A percentile compares a stretch with the other conserved stretches of the same genome.
These are phyloP conservation scores for Oxytropis ochrocephala DNA, from an alignment of 306 rosid species.

Conservation along the genomic window DNA sequence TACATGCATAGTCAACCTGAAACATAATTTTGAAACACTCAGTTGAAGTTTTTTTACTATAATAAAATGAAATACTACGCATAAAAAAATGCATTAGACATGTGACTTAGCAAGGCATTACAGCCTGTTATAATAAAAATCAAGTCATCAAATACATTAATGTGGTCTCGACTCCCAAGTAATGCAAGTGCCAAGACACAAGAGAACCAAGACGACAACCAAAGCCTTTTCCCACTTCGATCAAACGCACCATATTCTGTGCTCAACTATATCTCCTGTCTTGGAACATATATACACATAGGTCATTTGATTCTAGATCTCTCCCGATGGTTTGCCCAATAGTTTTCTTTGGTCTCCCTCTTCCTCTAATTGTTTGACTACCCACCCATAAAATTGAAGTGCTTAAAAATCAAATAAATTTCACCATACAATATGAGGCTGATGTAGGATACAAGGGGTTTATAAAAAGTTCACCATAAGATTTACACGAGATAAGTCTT, in stretches of 20 bases:
- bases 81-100: not conserved
- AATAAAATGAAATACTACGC: not conserved
- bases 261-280: no score
- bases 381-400: not conserved
- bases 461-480: not conserved
- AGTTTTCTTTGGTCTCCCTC: not conserved
- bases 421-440: not conserved
- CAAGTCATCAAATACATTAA: constrained; percentile 11
- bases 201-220: not conserved
- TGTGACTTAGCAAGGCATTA: not conserved
- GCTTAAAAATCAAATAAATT: not conserved
- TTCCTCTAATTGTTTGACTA: not conserved
- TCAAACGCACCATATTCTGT: no score
- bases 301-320: not conserved
- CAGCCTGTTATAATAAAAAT: not conserved
- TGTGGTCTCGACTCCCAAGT: not conserved
- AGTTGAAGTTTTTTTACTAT: not conserved
- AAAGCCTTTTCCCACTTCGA: not conserved
- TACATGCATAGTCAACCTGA: constrained; percentile 97
- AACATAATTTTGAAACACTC: constrained; percentile 18
- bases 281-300: not conserved
- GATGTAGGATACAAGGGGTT: not conserved
- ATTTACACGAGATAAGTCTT: not conserved
- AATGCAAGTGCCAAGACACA: not conserved
- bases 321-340: not conserved